Conservation (phyloP, 2,329 filamentous ascomycete genomes). For the Didymellaceae sp. region DNA sequence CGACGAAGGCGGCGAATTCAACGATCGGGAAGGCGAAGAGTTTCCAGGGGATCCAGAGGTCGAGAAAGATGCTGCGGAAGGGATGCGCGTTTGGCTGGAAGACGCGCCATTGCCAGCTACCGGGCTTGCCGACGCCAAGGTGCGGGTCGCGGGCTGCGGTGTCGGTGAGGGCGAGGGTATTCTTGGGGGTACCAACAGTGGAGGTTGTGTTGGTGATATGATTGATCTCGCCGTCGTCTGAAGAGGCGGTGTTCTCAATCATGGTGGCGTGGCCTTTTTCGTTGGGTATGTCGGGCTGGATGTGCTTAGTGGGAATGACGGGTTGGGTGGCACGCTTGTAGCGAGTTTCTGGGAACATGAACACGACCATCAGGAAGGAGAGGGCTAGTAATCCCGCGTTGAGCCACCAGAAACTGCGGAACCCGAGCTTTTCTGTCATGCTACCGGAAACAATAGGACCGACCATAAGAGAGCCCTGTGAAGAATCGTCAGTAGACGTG, state of each 20-base stretch:
- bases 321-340: constrained; percentile 58
- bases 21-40: constrained; percentile 68
- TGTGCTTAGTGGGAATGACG: constrained; percentile 23
- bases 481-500: neutral
- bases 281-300: constrained; percentile 11
- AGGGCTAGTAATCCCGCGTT: constrained; percentile 63
- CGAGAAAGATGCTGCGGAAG: constrained; percentile 56
- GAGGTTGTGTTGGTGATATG: constrained; percentile 31
- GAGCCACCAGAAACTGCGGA: constrained; percentile 71
- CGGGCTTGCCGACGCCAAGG: constrained; percentile 63
- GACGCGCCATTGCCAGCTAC: constrained; percentile 62
- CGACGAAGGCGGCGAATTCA: constrained; percentile 66
- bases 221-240: constrained; percentile 30
- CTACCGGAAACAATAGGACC: constrained; percentile 64
- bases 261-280: constrained; percentile 28
- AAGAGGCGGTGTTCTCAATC: constrained; percentile 19
- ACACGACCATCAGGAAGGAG: constrained; percentile 60
- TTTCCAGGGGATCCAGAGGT: constrained; percentile 68
- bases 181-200: constrained; percentile 11
- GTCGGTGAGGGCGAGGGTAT: constrained; percentile 35
- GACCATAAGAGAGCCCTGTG: constrained; percentile 63
- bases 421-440: constrained; percentile 65
- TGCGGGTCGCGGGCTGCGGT: constrained; percentile 59
- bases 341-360: constrained; percentile 69
- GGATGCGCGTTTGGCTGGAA: constrained; percentile 58